A percentile compares a stretch with the other conserved stretches of the same genome.
Conservation (phyloP, 2,329 filamentous ascomycete genomes). For the Fusarium palustre region DNA sequence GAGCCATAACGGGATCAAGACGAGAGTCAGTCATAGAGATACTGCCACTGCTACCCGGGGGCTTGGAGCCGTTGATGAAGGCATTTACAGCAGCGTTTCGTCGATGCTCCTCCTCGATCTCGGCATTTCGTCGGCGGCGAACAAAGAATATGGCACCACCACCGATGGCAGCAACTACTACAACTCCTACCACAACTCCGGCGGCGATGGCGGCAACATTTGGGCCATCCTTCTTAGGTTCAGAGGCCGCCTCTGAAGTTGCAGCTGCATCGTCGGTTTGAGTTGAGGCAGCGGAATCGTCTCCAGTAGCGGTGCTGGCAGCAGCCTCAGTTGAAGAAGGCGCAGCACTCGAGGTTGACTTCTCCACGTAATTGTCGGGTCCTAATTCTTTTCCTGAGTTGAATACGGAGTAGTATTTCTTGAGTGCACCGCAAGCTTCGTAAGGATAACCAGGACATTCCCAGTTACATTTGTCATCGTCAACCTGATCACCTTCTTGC, state of each 20-base stretch:
- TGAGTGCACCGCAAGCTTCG: conserved; percentile 68
- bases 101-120: conserved; percentile 86
- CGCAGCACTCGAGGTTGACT: conserved; percentile 31
- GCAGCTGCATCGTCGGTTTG: conserved; percentile 29
- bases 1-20: conserved; percentile 86
- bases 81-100: conserved; percentile 82
- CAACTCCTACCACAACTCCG: conserved; percentile 86
- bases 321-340: conserved; percentile 46
- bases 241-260: neutral
- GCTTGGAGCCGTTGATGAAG: conserved; percentile 75
- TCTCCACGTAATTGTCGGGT: conserved; percentile 44
- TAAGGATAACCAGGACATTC: conserved; percentile 71
- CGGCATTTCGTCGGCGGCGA: conserved; percentile 78
- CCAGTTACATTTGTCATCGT: conserved; percentile 71
- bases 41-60: conserved; percentile 71
- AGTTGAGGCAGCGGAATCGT: neutral
- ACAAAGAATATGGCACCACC: conserved; percentile 80
- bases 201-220: conserved; percentile 88
- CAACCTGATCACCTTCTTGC: conserved; percentile 63
- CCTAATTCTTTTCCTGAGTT: conserved; percentile 62
- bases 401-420: conserved; percentile 58
- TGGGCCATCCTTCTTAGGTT: conserved; percentile 55
- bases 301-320: conserved; percentile 31
- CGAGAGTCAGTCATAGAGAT: conserved; percentile 83
- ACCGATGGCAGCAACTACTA: conserved; percentile 73